phyloP scores from a whole-genome alignment of 2,329 filamentous ascomycete genomes.

The Pestalotiopsis sp. region DNA sequence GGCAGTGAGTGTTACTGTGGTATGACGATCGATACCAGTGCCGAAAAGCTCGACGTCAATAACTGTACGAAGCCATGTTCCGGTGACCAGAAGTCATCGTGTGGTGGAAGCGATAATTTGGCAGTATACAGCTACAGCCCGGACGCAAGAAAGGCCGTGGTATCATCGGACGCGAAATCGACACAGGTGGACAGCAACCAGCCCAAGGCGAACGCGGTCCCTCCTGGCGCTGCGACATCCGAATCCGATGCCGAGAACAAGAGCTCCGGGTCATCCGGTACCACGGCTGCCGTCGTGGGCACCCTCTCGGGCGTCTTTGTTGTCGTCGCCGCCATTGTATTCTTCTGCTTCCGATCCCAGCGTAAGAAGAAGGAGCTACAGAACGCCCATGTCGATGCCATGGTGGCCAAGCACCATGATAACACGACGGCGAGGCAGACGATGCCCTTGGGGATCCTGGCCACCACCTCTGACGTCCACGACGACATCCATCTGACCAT shows the following conservation, averaged over 20 bases:
- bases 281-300: slow-evolving; percentile 26
- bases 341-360: slow-evolving; percentile 26
- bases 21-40: slow-evolving; percentile 18
- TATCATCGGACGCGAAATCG: background rate
- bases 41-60: slow-evolving; percentile 20
- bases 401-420: slow-evolving; percentile 12
- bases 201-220: background rate
- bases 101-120: slow-evolving; percentile 24
- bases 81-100: slow-evolving; percentile 23
- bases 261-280: slow-evolving; percentile 14
- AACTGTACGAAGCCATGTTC: slow-evolving; percentile 26
- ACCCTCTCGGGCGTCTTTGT: slow-evolving; percentile 25
- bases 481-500: slow-evolving; percentile 15
- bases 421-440: background rate
- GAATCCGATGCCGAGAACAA: background rate
- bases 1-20: slow-evolving; percentile 27
- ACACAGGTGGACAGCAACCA: background rate
- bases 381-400: slow-evolving; percentile 16
- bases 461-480: slow-evolving; percentile 13
- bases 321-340: slow-evolving; percentile 21
- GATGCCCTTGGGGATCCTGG: slow-evolving; percentile 17
- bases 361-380: slow-evolving; percentile 23
- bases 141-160: background rate
- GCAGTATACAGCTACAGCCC: slow-evolving; percentile 21
- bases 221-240: slow-evolving; percentile 10